Evolutionary conservation across 2,329 filamentous ascomycete genomes (phyloP).

Genomic region (Trichoderma sp.): DNA sequence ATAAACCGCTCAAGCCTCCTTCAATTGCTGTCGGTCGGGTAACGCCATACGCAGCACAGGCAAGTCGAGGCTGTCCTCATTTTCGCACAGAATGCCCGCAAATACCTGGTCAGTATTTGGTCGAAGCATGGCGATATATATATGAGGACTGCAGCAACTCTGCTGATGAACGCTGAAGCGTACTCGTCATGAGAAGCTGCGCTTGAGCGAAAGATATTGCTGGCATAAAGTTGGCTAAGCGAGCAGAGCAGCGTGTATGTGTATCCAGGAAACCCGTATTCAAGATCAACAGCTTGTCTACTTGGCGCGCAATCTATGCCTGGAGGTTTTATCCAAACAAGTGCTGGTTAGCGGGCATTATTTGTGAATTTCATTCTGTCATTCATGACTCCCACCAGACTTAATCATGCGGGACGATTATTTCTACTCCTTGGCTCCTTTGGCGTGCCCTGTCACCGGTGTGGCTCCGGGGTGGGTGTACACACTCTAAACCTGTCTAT

Average conservation of each 20-base stretch:
- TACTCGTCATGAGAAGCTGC: constrained; percentile 11
- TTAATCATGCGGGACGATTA: neutral
- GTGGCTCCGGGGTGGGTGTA: neutral
- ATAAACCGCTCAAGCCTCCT: constrained; percentile 23
- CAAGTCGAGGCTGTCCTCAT: constrained; percentile 63
- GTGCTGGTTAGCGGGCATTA: neutral
- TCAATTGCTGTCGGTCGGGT: constrained; percentile 10
- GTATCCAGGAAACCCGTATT: constrained; percentile 9
- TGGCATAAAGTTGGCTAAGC: constrained; percentile 36
- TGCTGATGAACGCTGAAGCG: constrained; percentile 14
- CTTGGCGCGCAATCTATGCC: neutral
- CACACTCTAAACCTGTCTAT: neutral
- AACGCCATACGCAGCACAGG: constrained; percentile 32
- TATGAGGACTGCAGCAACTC: constrained; percentile 31
- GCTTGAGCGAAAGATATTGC: constrained; percentile 19
- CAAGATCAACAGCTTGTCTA: constrained; percentile 1
- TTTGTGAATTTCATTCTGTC: neutral
- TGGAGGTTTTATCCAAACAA: neutral
- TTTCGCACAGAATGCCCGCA: constrained; percentile 46
- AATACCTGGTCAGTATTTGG: constrained; percentile 56
- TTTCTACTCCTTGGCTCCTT: neutral
- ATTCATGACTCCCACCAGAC: neutral
- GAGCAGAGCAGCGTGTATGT: constrained; percentile 57
- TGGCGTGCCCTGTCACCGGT: neutral
- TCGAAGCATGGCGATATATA: constrained; percentile 33